Evolutionary conservation across 805 yeast genomes (phyloP), one percentile per base, ranked within the genome.

Genomic region (Suhomyces emberorum): DNA sequence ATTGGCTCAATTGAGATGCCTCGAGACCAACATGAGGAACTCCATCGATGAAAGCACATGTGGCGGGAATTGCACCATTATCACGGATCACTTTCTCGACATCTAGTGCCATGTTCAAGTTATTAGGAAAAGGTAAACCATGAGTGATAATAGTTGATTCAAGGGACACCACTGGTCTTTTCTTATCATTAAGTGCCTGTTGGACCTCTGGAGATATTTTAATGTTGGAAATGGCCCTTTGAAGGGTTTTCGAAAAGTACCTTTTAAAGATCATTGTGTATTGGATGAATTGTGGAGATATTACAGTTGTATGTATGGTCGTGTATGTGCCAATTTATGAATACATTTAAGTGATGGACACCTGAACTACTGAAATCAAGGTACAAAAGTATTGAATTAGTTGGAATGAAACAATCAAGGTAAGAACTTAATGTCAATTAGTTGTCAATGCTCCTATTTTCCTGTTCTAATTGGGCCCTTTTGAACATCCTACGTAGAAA

Each of bases 141-240:
- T 88, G 96, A 5, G 95, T 83, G 46, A 88, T 77, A 50, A 88
- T 88, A 6, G 96, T 88, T 15, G 88, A 79, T 54, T 88, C 96
- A 11, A 88, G 64, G 0, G 96, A 81, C 3, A 88, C 93, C 4
- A 88, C 77, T 0, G 96, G 95, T 24, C 44, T 59, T 14, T 15
- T 11, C 14, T 71, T 69, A 3, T 70, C 70, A 9, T 47, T 46
- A 12, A 87, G 49, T 0, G 95, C 95, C 41, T 79, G 79, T 41
- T 55, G 49, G 11, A 88, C 73, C 46, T 84, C 95, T n/a, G 60
- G 61, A 3, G 70, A 58, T 18, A 65, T 41, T 7, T 33, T 38
- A 18, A 63, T 37, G 8, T 60, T 53, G 11, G 39, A 25, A n/a
- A 25, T 14, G 30, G 25, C 4, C 15, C 26, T n/a, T 20, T 14